Evolutionary conservation across 2,329 filamentous ascomycete genomes (phyloP).

Genomic region (Penicillium thymicola): DNA sequence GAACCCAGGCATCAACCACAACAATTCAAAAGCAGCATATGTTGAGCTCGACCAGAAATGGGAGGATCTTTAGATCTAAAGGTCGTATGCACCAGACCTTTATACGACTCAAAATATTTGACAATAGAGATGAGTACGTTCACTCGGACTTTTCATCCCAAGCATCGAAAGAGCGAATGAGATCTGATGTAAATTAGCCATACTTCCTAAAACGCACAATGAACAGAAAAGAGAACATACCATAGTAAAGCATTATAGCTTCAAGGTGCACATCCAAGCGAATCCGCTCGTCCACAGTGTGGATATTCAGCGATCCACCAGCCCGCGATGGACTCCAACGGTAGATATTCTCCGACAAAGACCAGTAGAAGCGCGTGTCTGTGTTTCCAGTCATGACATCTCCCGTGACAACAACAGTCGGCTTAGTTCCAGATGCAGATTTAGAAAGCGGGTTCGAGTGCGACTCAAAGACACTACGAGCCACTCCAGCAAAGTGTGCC

Average conservation of each 20-base stretch:
- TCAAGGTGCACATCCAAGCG: conserved; percentile 44
- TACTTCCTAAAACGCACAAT: neutral
- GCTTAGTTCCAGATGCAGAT: conserved; percentile 12
- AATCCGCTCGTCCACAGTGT: conserved; percentile 52
- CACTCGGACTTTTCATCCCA: conserved; percentile 22
- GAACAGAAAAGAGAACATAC: conserved; percentile 21
- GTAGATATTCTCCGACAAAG: conserved; percentile 52
- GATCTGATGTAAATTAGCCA: conserved; percentile 20
- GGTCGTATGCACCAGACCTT: neutral
- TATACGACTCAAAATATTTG: neutral
- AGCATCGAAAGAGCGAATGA: conserved; percentile 33
- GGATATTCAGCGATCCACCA: conserved; percentile 45
- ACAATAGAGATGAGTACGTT: neutral
- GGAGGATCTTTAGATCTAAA: neutral
- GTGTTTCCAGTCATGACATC: conserved; percentile 55
- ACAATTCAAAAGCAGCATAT: neutral
- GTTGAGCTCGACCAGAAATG: neutral
- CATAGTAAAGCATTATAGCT: conserved; percentile 44
- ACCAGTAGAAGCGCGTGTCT: conserved; percentile 54
- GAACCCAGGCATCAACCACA: no score
- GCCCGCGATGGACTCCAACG: conserved; percentile 50
- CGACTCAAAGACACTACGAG: conserved; percentile 42
- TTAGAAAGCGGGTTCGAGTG: conserved; percentile 25
- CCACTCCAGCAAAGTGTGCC: conserved; percentile 39
- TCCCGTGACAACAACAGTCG: conserved; percentile 42